Evolutionary conservation across 441 rosid genomes (phyloP).

Genomic region (Brassica hybrid): DNA sequence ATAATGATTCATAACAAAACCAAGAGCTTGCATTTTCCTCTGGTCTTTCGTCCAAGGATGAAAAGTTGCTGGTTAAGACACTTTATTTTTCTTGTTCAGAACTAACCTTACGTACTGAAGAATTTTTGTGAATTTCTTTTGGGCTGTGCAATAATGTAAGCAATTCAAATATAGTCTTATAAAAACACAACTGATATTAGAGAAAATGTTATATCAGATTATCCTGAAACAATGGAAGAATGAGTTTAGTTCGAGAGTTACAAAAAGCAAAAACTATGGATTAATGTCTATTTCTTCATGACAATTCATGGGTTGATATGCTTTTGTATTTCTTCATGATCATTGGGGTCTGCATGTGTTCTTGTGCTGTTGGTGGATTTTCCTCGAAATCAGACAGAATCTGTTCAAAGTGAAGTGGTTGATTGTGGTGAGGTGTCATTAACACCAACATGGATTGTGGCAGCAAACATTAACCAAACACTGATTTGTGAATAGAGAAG

Average conservation of each 20-base stretch:
- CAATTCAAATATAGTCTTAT: too few species aligned
- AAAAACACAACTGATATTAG: too few species aligned
- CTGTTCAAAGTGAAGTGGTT: slow-evolving; percentile 40
- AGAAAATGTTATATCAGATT: not conserved
- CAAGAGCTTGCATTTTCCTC: too few species aligned
- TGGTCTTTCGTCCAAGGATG: too few species aligned
- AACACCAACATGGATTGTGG: not conserved
- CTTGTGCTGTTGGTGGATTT: slow-evolving; percentile 84
- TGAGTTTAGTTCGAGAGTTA: not conserved
- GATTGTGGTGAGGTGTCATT: not conserved
- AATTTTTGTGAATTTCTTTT: too few species aligned
- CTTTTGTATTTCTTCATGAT: slow-evolving; percentile 92
- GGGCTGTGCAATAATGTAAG: too few species aligned
- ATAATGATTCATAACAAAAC: too few species aligned
- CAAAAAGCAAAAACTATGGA: not conserved
- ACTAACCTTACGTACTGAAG: too few species aligned
- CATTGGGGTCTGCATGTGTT: slow-evolving; percentile 89
- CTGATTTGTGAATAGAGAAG: not conserved
- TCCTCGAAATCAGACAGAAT: slow-evolving; percentile 87
- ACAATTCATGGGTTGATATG: slow-evolving; percentile 32
- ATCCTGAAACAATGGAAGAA: not conserved
- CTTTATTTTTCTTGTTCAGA: too few species aligned
- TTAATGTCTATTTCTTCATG: not conserved
- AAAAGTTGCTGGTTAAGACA: too few species aligned
- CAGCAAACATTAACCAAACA: not conserved